Base-by-base conservation (phyloP, 2,329 filamentous ascomycete species). In the Alternaria panax region DNA sequence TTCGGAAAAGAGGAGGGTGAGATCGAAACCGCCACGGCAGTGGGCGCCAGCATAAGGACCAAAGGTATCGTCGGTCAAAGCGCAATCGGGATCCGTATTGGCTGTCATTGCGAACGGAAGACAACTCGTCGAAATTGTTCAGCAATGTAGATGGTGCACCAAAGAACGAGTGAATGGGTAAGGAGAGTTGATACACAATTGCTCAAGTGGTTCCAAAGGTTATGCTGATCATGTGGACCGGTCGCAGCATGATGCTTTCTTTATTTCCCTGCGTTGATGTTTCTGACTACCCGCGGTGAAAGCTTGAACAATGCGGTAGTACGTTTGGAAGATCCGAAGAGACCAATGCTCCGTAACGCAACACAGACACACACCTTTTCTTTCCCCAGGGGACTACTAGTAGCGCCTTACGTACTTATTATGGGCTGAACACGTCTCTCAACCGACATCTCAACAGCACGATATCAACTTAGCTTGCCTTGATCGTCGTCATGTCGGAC, bases 1-100 rank as follows among this genome's bases (percentile, higher is more conserved):
- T 25, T 78, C 71, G 43, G 78, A 74, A 55, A 80, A 80, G 12
- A 75, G 65, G 27, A 78, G 60, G 16, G 77, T 78, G 43, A 80
- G 79, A 43, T 79, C 77, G 48, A 80, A 80, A 5, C 71, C 72
- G 48, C 74, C 75, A 52, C 77, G 72, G 64, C 74, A 76, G 20
- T 61, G 5, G 25, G 52, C 51, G 22, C 71, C 74, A 51, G 71
- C 74, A 34, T 67, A 75, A 6, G 75, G 75, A 42, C 75, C 74
- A 40, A 77, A 73, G 14, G 66, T 74, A 50, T 73, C 62, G 65
- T 77, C 75, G 28, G 74, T 60, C 27, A 59, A 59, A 18, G 62
- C 59, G 64, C 72, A 74, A 28, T 59, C 34, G 25, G 52, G 42
- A 57, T 40, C 43, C 51, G 65, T 56, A 46, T 50, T 62, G 5